Conservation (phyloP, 2,329 filamentous ascomycete species). For the Nemania sp. region DNA sequence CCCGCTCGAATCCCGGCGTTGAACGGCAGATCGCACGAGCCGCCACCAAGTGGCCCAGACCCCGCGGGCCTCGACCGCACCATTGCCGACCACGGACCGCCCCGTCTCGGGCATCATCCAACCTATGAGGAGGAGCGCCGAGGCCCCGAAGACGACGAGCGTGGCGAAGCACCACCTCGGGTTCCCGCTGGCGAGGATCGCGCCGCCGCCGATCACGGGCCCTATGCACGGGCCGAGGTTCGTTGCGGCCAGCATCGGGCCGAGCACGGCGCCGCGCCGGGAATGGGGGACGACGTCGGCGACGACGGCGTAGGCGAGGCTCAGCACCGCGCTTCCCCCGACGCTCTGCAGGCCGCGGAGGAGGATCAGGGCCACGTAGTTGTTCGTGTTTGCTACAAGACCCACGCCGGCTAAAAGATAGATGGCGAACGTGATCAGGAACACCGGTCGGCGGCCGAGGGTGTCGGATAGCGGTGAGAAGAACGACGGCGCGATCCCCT, state of each 20-base stretch:
- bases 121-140: conserved; percentile 10
- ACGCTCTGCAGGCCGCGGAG: conserved; percentile 24
- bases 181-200: conserved; percentile 3
- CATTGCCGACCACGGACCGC: conserved; percentile 24
- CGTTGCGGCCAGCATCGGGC: conserved; percentile 13
- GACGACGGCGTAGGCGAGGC: conserved; percentile 21
- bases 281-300: conserved; percentile 14
- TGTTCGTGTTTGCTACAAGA: conserved; percentile 33
- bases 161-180: conserved; percentile 16
- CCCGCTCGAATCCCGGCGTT: neutral
- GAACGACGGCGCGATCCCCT: conserved; percentile 49
- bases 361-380: conserved; percentile 18
- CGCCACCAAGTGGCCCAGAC: conserved; percentile 23
- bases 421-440: conserved; percentile 46
- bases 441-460: conserved; percentile 49
- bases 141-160: conserved; percentile 18
- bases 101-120: conserved; percentile 22
- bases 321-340: conserved; percentile 10
- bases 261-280: conserved; percentile 17
- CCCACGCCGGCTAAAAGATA: conserved; percentile 58
- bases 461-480: conserved; percentile 22
- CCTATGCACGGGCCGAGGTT: conserved; percentile 19
- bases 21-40: neutral
- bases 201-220: conserved; percentile 24
- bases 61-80: conserved; percentile 11